Conservation (phyloP, 805 yeast species). For the Jamesozyma lodderae region DNA sequence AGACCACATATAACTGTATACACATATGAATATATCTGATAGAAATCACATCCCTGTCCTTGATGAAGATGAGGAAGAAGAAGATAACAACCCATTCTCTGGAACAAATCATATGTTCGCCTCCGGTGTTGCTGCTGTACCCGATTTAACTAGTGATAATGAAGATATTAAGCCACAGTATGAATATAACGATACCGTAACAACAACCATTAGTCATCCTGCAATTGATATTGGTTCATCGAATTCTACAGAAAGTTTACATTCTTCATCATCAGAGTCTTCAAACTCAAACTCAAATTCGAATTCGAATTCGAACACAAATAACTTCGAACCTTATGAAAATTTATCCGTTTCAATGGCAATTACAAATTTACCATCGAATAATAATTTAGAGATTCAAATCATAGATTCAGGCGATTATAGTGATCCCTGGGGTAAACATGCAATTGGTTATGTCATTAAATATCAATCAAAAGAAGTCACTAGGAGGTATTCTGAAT, state of each 20-base stretch:
- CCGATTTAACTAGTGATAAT: constrained; percentile 8
- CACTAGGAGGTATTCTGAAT: constrained; percentile 84
- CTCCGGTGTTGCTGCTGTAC: constrained; percentile 28
- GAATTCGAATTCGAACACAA: neutral
- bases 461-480: constrained; percentile 50
- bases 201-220: neutral
- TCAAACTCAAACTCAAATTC: neutral
- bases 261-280: neutral
- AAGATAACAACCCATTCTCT: constrained; percentile 33
- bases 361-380: neutral
- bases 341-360: constrained; percentile 25
- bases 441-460: constrained; percentile 79
- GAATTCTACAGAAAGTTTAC: neutral
- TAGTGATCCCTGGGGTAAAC: constrained; percentile 65
- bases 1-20: neutral
- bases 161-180: neutral
- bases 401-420: constrained; percentile 82
- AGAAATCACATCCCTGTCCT: neutral
- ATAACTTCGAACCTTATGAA: constrained; percentile 19
- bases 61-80: constrained; percentile 23
- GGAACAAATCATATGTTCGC: constrained; percentile 33
- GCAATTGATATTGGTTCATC: neutral
- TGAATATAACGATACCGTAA: neutral
- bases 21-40: constrained; percentile 15
- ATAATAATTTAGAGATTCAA: constrained; percentile 22